These are phyloP conservation scores for Thalassiosira hispida DNA, from an alignment of 352 stramenopile genomes.

Conservation along the genomic window DNA sequence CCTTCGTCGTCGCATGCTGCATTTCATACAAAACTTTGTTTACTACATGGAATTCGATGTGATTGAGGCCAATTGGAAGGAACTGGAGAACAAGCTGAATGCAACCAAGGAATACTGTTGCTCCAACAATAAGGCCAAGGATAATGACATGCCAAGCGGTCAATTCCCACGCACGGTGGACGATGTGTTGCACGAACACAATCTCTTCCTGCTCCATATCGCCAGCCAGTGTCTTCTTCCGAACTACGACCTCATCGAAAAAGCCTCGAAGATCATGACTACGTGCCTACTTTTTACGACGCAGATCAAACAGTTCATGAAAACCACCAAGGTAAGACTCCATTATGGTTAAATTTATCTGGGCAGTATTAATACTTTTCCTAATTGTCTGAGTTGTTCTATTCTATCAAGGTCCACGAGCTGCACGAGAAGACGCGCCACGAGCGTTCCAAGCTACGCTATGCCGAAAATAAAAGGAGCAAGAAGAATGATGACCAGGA, in stretches of 20 bases:
- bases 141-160: constrained; percentile 17
- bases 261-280: constrained; percentile 95
- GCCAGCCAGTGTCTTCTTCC: constrained; percentile 97
- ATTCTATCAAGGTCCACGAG: constrained; percentile 44
- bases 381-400: too few species aligned
- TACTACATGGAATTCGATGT: constrained; percentile 99
- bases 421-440: constrained; percentile 41
- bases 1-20: constrained; percentile 97
- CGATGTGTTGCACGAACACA: constrained; percentile 93
- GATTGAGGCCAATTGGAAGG: constrained; percentile 92
- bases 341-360: constrained; percentile 49
- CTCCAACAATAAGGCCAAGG: constrained; percentile 2
- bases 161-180: constrained; percentile 89
- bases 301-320: constrained; percentile 91
- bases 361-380: too few species aligned
- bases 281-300: constrained; percentile 95
- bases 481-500: constrained; percentile 38
- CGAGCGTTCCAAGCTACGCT: constrained; percentile 45
- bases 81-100: constrained; percentile 88
- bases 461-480: constrained; percentile 22
- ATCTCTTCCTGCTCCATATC: constrained; percentile 94
- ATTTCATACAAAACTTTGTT: constrained; percentile 98
- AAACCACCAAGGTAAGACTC: constrained; percentile 59
- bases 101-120: constrained; percentile 39
- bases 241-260: constrained; percentile 92